Evolutionary conservation across 257 asterid species (phyloP).

Genomic region (Solanum verrucosum): DNA sequence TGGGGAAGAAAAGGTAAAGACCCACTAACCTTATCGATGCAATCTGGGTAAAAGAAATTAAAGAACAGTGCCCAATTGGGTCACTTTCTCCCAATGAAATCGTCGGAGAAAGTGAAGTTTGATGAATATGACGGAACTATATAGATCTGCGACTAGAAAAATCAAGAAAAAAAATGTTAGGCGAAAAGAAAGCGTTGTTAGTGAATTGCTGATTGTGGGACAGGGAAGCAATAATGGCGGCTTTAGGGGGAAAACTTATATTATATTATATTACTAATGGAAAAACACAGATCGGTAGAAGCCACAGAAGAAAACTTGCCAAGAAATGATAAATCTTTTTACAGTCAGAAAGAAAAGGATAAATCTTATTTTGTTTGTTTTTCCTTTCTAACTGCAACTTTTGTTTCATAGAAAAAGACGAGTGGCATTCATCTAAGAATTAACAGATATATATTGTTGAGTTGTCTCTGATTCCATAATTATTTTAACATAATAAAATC

Average conservation of each 20-base stretch:
- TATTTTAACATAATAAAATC: neutral
- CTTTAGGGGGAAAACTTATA: neutral
- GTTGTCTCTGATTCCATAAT: neutral
- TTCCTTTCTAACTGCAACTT: neutral
- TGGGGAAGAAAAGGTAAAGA: neutral
- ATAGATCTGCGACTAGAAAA: neutral
- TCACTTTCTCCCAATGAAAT: neutral
- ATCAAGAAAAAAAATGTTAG: neutral
- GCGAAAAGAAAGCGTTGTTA: neutral
- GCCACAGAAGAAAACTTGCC: neutral
- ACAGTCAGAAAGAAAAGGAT: neutral
- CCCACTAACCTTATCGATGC: neutral
- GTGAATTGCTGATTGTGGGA: neutral
- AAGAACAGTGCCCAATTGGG: neutral
- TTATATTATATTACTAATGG: neutral
- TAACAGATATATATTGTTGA: neutral
- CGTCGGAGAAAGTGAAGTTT: neutral
- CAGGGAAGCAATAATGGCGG: conserved; percentile 1
- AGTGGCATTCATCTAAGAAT: neutral
- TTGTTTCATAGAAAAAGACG: neutral
- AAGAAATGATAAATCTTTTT: neutral
- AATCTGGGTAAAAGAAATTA: neutral
- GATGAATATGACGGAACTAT: neutral
- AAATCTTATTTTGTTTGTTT: neutral
- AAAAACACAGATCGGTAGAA: neutral